A percentile compares a stretch with the other conserved stretches of the same genome.
Evolutionary conservation across 768 basidiomycete species (phyloP).

Genomic region (Panaeolus papilionaceus): DNA sequence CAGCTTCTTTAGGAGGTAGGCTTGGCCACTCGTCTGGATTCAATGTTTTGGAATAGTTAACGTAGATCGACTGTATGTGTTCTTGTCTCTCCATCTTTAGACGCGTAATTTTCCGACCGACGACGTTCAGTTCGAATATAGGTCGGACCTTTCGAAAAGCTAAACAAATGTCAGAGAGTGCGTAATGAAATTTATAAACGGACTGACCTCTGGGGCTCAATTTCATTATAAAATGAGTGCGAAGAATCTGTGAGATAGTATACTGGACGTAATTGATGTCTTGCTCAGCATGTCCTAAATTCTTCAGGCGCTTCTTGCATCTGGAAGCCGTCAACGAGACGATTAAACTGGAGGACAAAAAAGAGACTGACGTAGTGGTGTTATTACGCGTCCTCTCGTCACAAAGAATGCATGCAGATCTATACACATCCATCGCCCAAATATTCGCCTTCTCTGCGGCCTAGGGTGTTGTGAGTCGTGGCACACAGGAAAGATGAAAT

Average conservation of each 20-base stretch:
- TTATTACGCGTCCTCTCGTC: slow-evolving; percentile 12
- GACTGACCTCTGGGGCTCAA: slow-evolving; percentile 23
- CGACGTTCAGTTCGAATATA: slow-evolving; percentile 24
- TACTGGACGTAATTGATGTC: slow-evolving; percentile 24
- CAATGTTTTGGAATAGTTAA: slow-evolving; percentile 25
- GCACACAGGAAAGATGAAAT: background rate
- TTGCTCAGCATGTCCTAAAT: slow-evolving; percentile 25
- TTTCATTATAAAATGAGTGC: slow-evolving; percentile 19
- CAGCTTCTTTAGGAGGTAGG: slow-evolving; percentile 24
- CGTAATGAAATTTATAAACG: background rate
- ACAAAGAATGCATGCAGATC: background rate
- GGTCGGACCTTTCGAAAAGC: slow-evolving; percentile 27
- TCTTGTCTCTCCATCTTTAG: slow-evolving; percentile 25
- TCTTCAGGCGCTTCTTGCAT: slow-evolving; percentile 27
- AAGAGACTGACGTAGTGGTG: slow-evolving; percentile 16
- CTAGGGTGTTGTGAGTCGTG: slow-evolving; percentile 16
- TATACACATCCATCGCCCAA: slow-evolving; percentile 29
- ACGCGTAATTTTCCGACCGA: slow-evolving; percentile 20
- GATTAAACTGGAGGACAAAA: background rate
- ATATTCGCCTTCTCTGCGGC: slow-evolving; percentile 23
- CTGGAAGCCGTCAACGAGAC: slow-evolving; percentile 16
- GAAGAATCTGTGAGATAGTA: slow-evolving; percentile 23
- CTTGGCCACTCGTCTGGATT: slow-evolving; percentile 28
- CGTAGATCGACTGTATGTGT: slow-evolving; percentile 25
- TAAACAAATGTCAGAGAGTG: slow-evolving; percentile 11